A percentile compares a stretch with the other conserved stretches of the same genome.
phyloP scores from a whole-genome alignment of 345 rosid species.

The Eucalyptus victrix region DNA sequence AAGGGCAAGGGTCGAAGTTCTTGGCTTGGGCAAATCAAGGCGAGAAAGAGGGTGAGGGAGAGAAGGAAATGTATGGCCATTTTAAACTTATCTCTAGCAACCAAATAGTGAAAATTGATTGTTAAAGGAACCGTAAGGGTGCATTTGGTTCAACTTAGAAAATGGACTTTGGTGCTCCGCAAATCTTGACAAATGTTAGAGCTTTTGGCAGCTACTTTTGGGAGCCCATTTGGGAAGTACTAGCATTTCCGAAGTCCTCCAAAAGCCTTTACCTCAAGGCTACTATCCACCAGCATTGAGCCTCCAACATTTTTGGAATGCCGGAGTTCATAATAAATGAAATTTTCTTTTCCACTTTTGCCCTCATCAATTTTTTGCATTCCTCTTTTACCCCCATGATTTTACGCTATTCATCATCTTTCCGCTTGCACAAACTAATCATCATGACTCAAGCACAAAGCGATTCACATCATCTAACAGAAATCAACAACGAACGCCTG shows the following conservation, averaged over 20 bases:
- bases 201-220: background rate
- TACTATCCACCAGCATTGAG: background rate
- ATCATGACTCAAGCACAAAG: background rate
- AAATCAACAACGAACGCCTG: background rate
- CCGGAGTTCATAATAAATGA: background rate
- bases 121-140: too few relatives aligned
- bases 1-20: background rate
- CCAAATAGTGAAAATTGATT: background rate
- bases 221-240: background rate
- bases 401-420: background rate
- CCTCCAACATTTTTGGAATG: background rate
- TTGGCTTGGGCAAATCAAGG: background rate
- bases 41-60: background rate
- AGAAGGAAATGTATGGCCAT: background rate
- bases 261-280: background rate
- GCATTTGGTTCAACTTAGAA: background rate
- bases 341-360: background rate
- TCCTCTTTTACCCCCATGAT: background rate
- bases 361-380: background rate
- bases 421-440: background rate
- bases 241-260: background rate
- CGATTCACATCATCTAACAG: background rate
- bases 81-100: background rate
- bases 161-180: background rate
- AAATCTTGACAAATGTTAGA: background rate